Percentiles rank a stretch among this genome's conserved stretches.
Evolutionary conservation across 139 green algal genomes (phyloP).

Genomic region (Coelastrella sp.): DNA sequence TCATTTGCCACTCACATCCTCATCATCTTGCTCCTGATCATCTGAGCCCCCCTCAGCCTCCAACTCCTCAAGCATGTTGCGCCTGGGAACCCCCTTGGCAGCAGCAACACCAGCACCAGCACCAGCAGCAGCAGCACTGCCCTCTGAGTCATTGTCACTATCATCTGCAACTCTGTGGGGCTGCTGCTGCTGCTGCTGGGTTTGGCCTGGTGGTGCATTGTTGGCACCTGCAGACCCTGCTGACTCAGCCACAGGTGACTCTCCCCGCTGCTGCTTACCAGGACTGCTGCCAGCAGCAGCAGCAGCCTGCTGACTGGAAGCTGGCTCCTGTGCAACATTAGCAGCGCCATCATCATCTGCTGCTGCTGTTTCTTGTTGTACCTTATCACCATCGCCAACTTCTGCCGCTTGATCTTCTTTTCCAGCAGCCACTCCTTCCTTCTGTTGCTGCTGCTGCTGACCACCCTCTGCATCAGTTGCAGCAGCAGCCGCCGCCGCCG

Average conservation of each 20-base stretch:
- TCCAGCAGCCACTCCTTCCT: neutral
- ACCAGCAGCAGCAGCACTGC: constrained; percentile 25
- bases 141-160: constrained; percentile 4
- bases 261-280: too few relatives aligned
- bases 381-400: neutral
- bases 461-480: neutral
- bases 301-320: too few relatives aligned
- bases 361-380: neutral
- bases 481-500: neutral
- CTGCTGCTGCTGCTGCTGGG: constrained; percentile 27
- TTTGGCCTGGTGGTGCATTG: neutral
- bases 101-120: constrained; percentile 17
- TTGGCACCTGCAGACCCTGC: neutral
- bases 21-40: constrained; percentile 28
- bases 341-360: neutral
- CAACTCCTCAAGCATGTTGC: constrained; percentile 29
- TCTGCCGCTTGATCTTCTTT: neutral
- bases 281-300: too few relatives aligned
- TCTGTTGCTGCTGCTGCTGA: constrained; percentile 12
- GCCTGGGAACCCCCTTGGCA: neutral
- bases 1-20: neutral
- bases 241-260: neutral
- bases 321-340: too few relatives aligned
- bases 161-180: constrained; percentile 8
- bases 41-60: constrained; percentile 26